Evolutionary conservation across 1,139 yeast genomes (phyloP), one percentile per base, ranked within the genome.

Genomic region (Pichia sp.): DNA sequence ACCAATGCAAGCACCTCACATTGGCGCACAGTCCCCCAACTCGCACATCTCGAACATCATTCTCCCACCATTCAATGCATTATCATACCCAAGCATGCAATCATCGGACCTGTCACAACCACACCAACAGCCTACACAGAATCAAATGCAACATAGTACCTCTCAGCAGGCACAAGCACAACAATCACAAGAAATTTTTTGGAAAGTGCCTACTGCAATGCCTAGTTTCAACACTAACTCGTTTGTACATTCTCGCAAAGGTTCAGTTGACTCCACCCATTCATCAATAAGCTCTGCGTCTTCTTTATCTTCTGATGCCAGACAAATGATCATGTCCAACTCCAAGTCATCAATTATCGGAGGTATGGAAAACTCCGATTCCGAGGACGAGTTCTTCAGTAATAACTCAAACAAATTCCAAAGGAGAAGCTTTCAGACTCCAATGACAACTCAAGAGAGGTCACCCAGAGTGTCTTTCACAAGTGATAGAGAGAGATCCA

Each of bases 381-480:
- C 66, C 0, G 67, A 63, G 23, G 67, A 62, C 35, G 66, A 62
- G 27, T 47, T 48, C 30, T 38, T 48, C 3, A 38, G 34, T 23
- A 45, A 40, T 29, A 46, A 46, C 26, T 24, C 48, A 2, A 32
- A 34, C 31, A 43, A 45, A 29, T 35, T 45, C 5, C 35, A 51
- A 7, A 33, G 50, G 16, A 30, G 46, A 8, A 47, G 39, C 20
- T 44, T 50, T 28, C 52, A 47, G 27, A 42, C 50, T 35, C 55
- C 58, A 3, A 36, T 47, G 10, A 37, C 44, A 5, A 9, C 37
- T 5, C 31, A 42, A 1, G 27, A 38, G 34, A 37, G 45, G 17
- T 67, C 75, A 2, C 77, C 77, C 3, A 59, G 75, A 34, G 62
- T 62, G 35, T 70, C 77, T 1, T 55, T 71, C 9, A 55, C 62